Evolutionary conservation across 352 stramenopile genomes (phyloP), one percentile per base, ranked within the genome.

Genomic region (Phytopythium delawarense): DNA sequence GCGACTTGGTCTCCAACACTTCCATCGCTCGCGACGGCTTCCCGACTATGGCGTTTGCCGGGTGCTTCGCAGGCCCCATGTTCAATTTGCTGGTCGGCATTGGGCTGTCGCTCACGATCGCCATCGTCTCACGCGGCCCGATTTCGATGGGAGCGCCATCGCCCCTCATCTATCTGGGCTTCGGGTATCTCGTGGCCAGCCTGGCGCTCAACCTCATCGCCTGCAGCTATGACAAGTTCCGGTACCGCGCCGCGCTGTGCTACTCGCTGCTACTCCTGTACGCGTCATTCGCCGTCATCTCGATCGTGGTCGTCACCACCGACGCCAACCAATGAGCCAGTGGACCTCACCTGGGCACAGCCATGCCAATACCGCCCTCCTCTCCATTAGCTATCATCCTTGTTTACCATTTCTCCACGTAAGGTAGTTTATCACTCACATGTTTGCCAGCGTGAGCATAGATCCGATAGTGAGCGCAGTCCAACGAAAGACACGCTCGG

Each of bases 31-130:
- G 83, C 15, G 82, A 92, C 51, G 85, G 85, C 7, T 92, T 92
- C 55, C 85, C 85, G 1, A 89, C 79, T 6, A 94, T 94, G 85
- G 83, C 85, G 9, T 92, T 94, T 40, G 82, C 82, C 20, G 83
- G 85, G 23, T 94, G 85, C 67, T 94, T 94, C 50, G 85, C 82
- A 23, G 83, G 85, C 0, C 85, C 85, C 20, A 89, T 92, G 76
- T 92, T 92, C 66, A 91, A 92, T 39, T 61, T 94, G 34, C 71
- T 94, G 13, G 62, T 92, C 7, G 84, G 84, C 23, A 78, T 92
- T 35, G 84, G 84, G 4, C 44, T 89, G 18, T 83, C 85, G 0
- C 64, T 92, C 20, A 89, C 79, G 13, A 79, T 92, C 50, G 76
- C 78, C 6, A 88, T 88, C 23, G 18, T 79, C 30, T 78, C 65